Evolutionary conservation across 2,329 filamentous ascomycete genomes (phyloP), one percentile per base, ranked within the genome.

Genomic region (Stagonosporopsis vannaccii): DNA sequence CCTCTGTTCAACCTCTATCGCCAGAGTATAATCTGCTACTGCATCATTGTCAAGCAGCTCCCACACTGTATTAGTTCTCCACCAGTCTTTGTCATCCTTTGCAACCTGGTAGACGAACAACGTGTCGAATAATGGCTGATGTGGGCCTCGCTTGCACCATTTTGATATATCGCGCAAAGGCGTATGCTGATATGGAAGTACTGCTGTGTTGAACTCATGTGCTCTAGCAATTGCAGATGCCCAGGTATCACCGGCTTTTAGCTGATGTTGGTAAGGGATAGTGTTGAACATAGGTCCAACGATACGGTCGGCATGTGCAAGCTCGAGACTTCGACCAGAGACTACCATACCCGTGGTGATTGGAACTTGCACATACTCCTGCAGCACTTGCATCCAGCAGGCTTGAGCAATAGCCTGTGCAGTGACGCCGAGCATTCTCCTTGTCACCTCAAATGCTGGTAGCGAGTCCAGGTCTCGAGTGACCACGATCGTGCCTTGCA

Each of bases 251-350:
- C 74, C 68, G 0, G 72, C 60, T 6, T 75, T 58, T 13, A 83
- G 62, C 6, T 77, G 69, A 30, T 87, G 75, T 51, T 85, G 82
- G 70, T 90, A 92, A 0, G 93, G 92, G 1, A 97, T 79, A 0
- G 92, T 97, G 70, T 97, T 97, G 82, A 97, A 96, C 19, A 97
- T 78, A 0, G 94, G 93, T 0, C 93, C 94, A 37, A 95, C 84
- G 0, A 90, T 85, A 20, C 81, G 70, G 42, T 92, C 89, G 2
- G 87, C 83, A 2, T 81, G 80, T 7, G 88, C 82, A 12, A 92
- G 77, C 39, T 90, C 85, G 4, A 96, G 84, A 0, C 87, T 85
- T 56, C 93, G 84, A 0, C 93, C 94, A 6, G 92, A 95, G 0
- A 91, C 83, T 12, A 97, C 83, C 19, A 96, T 78, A 0, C 94